Evolutionary conservation across 2,329 filamentous ascomycete species (phyloP).

Genomic region (Phialophora macrospora): DNA sequence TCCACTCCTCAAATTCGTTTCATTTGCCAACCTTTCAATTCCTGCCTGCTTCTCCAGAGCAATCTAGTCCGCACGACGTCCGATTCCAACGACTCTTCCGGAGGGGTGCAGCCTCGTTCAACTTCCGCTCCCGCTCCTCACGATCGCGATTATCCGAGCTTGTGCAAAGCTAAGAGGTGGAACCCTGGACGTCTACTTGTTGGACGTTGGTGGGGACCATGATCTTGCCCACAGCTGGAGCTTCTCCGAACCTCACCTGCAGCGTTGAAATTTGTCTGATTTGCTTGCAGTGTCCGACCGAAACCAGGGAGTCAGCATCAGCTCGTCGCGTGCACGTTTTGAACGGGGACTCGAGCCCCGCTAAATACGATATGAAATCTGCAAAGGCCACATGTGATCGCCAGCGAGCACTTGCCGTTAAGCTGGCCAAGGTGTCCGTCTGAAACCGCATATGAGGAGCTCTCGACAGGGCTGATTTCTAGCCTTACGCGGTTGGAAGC

Average conservation of each 20-base stretch:
- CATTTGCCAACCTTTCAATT: conserved; percentile 14
- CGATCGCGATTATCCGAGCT: neutral
- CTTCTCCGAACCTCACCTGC: conserved; percentile 17
- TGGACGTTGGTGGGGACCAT: neutral
- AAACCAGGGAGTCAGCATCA: conserved; percentile 6
- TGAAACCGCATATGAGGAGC: conserved; percentile 8
- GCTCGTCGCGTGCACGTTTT: conserved; percentile 9
- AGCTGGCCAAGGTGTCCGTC: neutral
- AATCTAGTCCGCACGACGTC: conserved; percentile 20
- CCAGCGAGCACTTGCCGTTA: neutral
- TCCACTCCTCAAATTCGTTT: conserved; percentile 30
- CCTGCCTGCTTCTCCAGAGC: conserved; percentile 1
- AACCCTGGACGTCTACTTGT: neutral
- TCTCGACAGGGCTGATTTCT: conserved; percentile 2
- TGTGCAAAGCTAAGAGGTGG: neutral
- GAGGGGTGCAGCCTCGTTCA: neutral
- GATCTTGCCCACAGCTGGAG: neutral
- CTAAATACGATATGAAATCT: neutral
- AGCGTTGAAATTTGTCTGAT: conserved; percentile 5
- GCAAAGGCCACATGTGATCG: conserved; percentile 1
- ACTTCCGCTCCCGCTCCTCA: neutral
- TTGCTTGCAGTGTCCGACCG: conserved; percentile 4
- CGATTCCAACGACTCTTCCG: conserved; percentile 8
- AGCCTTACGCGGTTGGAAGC: conserved; percentile 5
- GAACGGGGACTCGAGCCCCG: neutral